Base-by-base conservation (phyloP, 2,329 filamentous ascomycete genomes). In the Penicillium sp. region DNA sequence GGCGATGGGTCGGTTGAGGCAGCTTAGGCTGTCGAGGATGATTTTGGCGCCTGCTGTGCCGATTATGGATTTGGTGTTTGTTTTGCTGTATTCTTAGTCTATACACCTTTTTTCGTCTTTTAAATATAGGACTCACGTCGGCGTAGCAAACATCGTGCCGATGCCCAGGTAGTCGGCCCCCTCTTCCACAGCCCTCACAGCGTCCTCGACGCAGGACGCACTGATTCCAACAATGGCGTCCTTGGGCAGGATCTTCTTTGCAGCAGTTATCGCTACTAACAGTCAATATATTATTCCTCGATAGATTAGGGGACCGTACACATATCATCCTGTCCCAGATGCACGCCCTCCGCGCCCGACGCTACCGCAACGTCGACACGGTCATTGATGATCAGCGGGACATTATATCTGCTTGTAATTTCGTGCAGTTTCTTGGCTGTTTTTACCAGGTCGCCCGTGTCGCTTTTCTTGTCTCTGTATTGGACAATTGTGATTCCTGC, bases 291-390 rank as follows among this genome's bases (percentile, higher is more conserved):
- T 14, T 40, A 43, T 20, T 28, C 18, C 21, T 52, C 42, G n/a
- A 38, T 47, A 48, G 24, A 35, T 21, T 40, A 35, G 18, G 6
- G 8, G n/a, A n/a, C 72, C 80, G 63, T 72, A 89, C 87, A 80
- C 79, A 96, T 87, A 71, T 97, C 93, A 81, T 97, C 92, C 76
- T 97, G 93, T 6, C 94, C 94, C 50, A 97, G 83, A 71, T 97
- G 94, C 8, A 96, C 91, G 47, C 94, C 94, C 75, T 97, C 93
- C 57, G 90, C 94, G 12, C 86, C 89, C 45, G 92, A 83, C 14
- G 91, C 91, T 18, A 91, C 80, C 8, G 91, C 92, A 24, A 97
- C 90, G 69, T 96, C 92, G 5, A 97, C 83, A 12, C 92, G 85
- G 71, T 97, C 94, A 69, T 97, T 97, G 77, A 97, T 91, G 55